A percentile compares a stretch with the other conserved stretches of the same genome.
phyloP scores from a whole-genome alignment of 768 basidiomycete genomes.

The Phallus indusiatus region DNA sequence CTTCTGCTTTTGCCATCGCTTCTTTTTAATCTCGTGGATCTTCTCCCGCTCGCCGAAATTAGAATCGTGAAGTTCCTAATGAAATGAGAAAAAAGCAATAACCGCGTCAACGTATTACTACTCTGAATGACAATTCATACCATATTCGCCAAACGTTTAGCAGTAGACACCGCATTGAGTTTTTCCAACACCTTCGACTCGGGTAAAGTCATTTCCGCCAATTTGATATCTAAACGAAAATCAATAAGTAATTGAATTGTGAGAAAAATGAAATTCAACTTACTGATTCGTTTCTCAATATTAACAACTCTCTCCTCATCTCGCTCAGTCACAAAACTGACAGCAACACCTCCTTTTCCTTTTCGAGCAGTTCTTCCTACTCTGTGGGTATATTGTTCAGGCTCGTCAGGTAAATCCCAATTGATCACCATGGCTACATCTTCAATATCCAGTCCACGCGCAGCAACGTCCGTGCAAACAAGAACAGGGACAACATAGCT shows the following conservation, averaged over 20 bases:
- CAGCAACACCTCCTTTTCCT: slow-evolving; percentile 78
- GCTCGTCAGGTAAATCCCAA: slow-evolving; percentile 86
- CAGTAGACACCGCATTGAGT: slow-evolving; percentile 83
- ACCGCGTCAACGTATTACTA: background rate
- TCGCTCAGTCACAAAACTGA: slow-evolving; percentile 91
- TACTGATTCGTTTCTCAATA: slow-evolving; percentile 84
- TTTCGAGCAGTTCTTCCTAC: slow-evolving; percentile 91
- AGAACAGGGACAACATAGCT: slow-evolving; percentile 82
- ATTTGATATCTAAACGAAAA: slow-evolving; percentile 66
- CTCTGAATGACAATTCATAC: slow-evolving; percentile 33
- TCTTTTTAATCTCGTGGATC: slow-evolving; percentile 59
- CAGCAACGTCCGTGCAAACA: slow-evolving; percentile 91
- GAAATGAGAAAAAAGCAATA: background rate
- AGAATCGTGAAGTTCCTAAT: slow-evolving; percentile 77
- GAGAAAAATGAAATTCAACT: slow-evolving; percentile 21
- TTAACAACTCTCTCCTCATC: slow-evolving; percentile 77
- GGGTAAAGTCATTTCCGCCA: slow-evolving; percentile 64
- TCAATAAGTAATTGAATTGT: background rate
- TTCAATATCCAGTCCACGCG: slow-evolving; percentile 91
- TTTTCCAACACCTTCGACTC: slow-evolving; percentile 78
- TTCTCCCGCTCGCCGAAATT: slow-evolving; percentile 85
- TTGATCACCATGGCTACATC: slow-evolving; percentile 95
- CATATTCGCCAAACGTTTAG: slow-evolving; percentile 91
- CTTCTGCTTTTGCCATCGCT: slow-evolving; percentile 10
- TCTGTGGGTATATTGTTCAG: slow-evolving; percentile 94